Percentiles rank a stretch among this genome's conserved stretches.
phyloP scores from a whole-genome alignment of 106 monocot species.

The Agapanthus africanus region DNA sequence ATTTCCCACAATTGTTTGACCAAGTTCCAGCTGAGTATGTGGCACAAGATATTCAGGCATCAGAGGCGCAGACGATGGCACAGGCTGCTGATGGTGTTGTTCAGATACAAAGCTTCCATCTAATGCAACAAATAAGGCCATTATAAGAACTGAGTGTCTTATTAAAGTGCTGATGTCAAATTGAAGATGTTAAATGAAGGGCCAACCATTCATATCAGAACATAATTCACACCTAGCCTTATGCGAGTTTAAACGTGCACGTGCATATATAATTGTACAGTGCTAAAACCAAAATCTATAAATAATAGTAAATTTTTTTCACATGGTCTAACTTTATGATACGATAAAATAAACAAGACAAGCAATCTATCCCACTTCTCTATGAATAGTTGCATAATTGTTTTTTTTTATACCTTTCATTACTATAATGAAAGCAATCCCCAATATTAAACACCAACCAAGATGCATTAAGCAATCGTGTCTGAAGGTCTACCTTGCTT shows the following conservation, averaged over 20 bases:
- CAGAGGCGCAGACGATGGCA: no score
- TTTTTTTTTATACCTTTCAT: neutral
- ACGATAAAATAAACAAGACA: neutral
- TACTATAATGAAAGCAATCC: neutral
- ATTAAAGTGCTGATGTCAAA: no score
- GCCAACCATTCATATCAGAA: neutral
- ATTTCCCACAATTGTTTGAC: slow-evolving; percentile 43
- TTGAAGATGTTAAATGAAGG: neutral
- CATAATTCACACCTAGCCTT: neutral
- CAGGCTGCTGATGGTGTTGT: slow-evolving; percentile 22
- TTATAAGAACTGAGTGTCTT: neutral
- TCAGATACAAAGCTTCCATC: slow-evolving; percentile 34
- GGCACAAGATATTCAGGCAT: slow-evolving; percentile 42
- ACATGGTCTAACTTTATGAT: neutral
- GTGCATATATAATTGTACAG: no score
- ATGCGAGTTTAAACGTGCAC: neutral
- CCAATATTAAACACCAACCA: no score
- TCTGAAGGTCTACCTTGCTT: no score
- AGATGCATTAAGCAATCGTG: no score
- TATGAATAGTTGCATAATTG: neutral
- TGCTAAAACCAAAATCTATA: neutral
- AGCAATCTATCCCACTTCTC: neutral
- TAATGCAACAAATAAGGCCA: neutral
- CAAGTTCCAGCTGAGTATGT: slow-evolving; percentile 50
- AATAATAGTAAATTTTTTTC: neutral